phyloP scores from a whole-genome alignment of 2,329 filamentous ascomycete genomes.

The Tolypocladium cylindrosporum region DNA sequence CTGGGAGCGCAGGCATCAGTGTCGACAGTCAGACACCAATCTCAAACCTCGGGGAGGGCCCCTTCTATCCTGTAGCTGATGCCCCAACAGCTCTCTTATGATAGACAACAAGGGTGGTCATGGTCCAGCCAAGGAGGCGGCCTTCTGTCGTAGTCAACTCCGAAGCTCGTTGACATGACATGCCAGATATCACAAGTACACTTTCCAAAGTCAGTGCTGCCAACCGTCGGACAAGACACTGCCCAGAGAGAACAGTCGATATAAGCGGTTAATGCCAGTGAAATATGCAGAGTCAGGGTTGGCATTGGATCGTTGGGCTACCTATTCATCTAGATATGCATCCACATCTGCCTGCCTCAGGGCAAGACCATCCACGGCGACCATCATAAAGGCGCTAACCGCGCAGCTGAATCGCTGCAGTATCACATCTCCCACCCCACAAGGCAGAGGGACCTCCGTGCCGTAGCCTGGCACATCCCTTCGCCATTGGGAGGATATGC shows the following conservation, averaged over 20 bases:
- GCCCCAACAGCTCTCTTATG: too few species aligned
- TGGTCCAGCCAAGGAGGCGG: too few species aligned
- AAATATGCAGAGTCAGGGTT: too few species aligned
- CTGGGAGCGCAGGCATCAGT: neutral
- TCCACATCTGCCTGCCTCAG: neutral
- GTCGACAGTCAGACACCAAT: neutral
- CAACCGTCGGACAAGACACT: neutral
- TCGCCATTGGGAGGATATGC: neutral
- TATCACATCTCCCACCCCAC: neutral
- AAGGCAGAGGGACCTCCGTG: neutral
- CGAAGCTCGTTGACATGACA: neutral
- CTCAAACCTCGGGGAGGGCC: neutral
- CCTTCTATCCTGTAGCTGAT: neutral
- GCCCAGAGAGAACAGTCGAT: neutral
- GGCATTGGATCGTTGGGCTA: neutral
- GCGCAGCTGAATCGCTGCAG: neutral
- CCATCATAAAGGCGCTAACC: neutral
- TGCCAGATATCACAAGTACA: neutral
- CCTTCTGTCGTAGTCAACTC: neutral
- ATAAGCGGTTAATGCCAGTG: too few species aligned
- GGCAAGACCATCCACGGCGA: neutral
- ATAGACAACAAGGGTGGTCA: too few species aligned
- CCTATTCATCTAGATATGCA: neutral
- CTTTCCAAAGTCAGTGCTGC: neutral
- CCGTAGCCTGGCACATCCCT: too few species aligned